These are phyloP conservation scores for Tylopilus subfusipes DNA, from an alignment of 768 basidiomycete genomes.

Conservation along the genomic window DNA sequence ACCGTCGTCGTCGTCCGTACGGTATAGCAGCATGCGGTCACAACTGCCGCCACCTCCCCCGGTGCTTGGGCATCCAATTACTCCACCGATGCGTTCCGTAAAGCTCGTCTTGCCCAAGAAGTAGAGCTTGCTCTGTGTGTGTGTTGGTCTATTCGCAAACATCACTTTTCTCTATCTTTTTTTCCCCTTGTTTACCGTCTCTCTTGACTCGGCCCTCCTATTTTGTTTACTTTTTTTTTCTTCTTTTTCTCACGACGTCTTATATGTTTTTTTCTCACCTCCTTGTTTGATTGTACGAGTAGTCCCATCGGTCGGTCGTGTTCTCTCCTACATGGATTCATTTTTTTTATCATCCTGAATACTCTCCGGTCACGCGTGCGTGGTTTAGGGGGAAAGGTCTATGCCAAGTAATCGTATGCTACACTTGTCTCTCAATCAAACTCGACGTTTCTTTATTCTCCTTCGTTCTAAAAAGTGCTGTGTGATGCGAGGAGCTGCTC, in stretches of 20 bases:
- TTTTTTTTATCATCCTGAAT: neutral
- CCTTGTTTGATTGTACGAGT: slow-evolving; percentile 13
- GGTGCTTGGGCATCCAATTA: slow-evolving; percentile 19
- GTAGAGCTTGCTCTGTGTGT: slow-evolving; percentile 10
- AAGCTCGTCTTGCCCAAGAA: slow-evolving; percentile 33
- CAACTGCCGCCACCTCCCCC: slow-evolving; percentile 14
- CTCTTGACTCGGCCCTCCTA: too few relatives aligned
- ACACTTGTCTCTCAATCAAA: neutral
- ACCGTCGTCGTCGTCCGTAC: slow-evolving; percentile 26
- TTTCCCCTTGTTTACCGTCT: neutral
- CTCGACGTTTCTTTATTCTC: neutral
- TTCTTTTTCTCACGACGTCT: too few relatives aligned
- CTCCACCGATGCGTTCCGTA: slow-evolving; percentile 28
- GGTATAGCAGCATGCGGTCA: slow-evolving; percentile 14
- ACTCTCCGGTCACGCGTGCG: neutral
- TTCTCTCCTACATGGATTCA: neutral
- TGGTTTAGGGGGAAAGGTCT: neutral
- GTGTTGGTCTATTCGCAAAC: neutral
- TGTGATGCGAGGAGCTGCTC: neutral
- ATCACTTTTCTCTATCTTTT: neutral
- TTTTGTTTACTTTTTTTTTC: neutral
- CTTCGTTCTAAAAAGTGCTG: neutral
- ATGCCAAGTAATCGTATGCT: neutral
- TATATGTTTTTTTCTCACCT: neutral
- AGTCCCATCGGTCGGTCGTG: neutral